Evolutionary conservation across 2,329 filamentous ascomycete species (phyloP), one percentile per base, ranked within the genome.

Genomic region (Ascochyta koolunga): DNA sequence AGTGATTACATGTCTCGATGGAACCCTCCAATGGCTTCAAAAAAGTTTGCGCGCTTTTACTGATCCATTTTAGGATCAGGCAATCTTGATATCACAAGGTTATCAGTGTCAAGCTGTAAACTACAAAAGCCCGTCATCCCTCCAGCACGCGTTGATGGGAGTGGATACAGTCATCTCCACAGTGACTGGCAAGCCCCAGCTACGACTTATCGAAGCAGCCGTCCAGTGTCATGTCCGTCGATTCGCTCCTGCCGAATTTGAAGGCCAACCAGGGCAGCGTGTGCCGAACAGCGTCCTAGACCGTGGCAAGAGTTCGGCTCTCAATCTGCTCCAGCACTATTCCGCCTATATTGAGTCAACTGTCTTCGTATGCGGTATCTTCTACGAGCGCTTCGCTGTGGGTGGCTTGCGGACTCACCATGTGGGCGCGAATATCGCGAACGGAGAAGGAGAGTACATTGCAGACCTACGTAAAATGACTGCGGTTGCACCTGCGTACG

Each of bases 91-190:
- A 39, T 69, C 77, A 11, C 78, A 81, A 54, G 83, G 81, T 39
- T 87, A 88, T 62, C 88, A 91, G 71, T 84, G 90, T 40, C 79
- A 86, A 50, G 78, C 84, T 35, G 86, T 91, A n/a, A 80, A 91
- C 76, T 92, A 91, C 70, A 74, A 79, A 58, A 78, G 85, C 57
- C 72, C 80, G 27, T 77, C 81, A 1, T 81, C 81, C 36, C 80
- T 93, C 22, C 79, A 79, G 13, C 90, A 86, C 69, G 82, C 84
- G 8, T 81, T 93, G n/a, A 82, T 82, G 52, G 89, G 89, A 9
- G 82, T 90, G 36, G 87, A 92, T 71, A 82, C 90, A 10, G 83
- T 91, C 63, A 89, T 92, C 50, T 92, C 89, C 1, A 92, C 89
- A 1, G 84, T 92, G 42, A 83, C 83, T 2, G 88, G 87, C 4